Percentiles rank a stretch among this genome's conserved stretches.
Evolutionary conservation across 2,329 filamentous ascomycete genomes (phyloP).

Genomic region (Alternaria sp.): DNA sequence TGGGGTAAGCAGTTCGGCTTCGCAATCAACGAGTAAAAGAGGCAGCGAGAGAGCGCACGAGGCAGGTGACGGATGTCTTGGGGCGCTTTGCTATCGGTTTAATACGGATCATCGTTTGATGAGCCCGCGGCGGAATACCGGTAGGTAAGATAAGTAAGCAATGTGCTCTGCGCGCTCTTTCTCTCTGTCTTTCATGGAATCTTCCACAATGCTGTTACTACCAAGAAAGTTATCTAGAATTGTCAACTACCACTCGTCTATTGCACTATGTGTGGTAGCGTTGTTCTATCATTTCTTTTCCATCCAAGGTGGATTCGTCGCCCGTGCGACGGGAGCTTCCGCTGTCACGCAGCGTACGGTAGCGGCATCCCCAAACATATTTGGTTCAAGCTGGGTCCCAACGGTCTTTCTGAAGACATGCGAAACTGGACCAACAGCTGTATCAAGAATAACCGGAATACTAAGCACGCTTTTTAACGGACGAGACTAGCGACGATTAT

Average conservation of each 20-base stretch:
- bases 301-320: not conserved
- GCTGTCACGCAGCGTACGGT: not conserved
- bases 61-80: not conserved
- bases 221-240: constrained; percentile 1
- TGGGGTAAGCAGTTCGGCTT: not conserved
- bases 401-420: constrained; percentile 44
- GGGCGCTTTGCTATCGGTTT: not conserved
- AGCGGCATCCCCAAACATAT: constrained; percentile 44
- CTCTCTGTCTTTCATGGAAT: not conserved
- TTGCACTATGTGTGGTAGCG: constrained; percentile 10
- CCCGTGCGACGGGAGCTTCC: not conserved
- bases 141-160: not conserved
- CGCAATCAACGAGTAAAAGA: constrained; percentile 3
- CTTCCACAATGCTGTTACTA: constrained; percentile 5
- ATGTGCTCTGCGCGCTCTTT: not conserved
- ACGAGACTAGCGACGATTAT: constrained; percentile 42
- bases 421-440: constrained; percentile 47
- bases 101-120: not conserved
- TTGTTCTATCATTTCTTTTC: constrained; percentile 13
- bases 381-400: constrained; percentile 55
- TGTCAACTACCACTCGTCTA: constrained; percentile 6
- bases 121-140: not conserved
- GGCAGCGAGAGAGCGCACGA: not conserved
- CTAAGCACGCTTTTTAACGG: constrained; percentile 44
- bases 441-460: constrained; percentile 43